Conservation (phyloP, 2,329 filamentous ascomycete species). For the Ophiostoma himal-ulmi region DNA sequence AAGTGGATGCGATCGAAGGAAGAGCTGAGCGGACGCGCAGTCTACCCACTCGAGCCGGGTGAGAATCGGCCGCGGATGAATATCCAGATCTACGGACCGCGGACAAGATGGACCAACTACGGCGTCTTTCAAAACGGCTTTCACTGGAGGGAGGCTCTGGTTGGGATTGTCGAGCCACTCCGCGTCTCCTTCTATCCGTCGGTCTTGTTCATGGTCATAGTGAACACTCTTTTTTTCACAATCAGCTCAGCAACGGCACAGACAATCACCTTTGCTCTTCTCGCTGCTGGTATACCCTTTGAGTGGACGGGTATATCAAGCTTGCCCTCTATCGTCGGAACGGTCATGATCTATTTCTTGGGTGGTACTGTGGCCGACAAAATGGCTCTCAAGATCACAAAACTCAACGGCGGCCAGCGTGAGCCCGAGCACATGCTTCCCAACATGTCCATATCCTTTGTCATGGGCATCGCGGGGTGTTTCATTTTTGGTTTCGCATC, state of each 20-base stretch:
- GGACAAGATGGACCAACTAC: neutral
- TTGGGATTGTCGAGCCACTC: neutral
- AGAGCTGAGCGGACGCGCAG: neutral
- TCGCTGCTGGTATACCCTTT: slow-evolving; percentile 22
- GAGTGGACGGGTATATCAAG: slow-evolving; percentile 6
- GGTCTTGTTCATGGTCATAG: slow-evolving; percentile 9
- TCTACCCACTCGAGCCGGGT: neutral
- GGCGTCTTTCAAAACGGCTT: neutral
- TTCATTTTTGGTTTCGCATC: slow-evolving; percentile 34
- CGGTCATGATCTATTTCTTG: slow-evolving; percentile 20
- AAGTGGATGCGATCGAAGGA: neutral
- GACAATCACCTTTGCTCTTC: slow-evolving; percentile 20
- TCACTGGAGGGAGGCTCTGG: neutral
- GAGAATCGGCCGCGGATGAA: neutral
- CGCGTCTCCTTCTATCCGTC: neutral
- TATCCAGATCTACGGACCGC: neutral
- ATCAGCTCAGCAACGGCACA: slow-evolving; percentile 18
- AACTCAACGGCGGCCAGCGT: slow-evolving; percentile 23
- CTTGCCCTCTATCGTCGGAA: slow-evolving; percentile 10
- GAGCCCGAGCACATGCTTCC: slow-evolving; percentile 34
- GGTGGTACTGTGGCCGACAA: slow-evolving; percentile 22
- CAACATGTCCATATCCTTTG: slow-evolving; percentile 32
- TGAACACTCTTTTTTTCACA: slow-evolving; percentile 14
- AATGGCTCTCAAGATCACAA: slow-evolving; percentile 20
- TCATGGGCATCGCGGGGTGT: slow-evolving; percentile 30